Conservation (phyloP, 768 basidiomycete species). For the Suillus occidentalis region DNA sequence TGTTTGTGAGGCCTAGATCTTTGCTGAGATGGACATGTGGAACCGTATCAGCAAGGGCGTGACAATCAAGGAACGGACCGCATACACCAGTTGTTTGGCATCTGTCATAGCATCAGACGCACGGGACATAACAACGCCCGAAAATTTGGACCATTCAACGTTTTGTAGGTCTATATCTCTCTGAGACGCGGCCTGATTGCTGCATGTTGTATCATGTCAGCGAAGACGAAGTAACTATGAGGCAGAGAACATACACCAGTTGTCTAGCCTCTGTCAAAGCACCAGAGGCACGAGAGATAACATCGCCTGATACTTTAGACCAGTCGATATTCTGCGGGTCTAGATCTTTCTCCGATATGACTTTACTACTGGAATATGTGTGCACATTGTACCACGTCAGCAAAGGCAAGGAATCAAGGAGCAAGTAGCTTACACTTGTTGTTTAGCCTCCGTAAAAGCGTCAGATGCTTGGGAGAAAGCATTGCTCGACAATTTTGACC, state of each 20-base stretch:
- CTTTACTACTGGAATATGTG: not conserved
- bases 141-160: not conserved
- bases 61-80: too few species aligned
- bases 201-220: not conserved
- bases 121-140: not conserved
- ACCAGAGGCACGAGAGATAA: not conserved
- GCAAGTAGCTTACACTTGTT: not conserved
- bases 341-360: not conserved
- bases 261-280: not conserved
- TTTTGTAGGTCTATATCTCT: not conserved
- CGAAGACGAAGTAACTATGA: not conserved
- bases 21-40: not conserved
- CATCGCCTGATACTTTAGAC: not conserved
- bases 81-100: not conserved
- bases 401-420: not conserved
- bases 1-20: not conserved
- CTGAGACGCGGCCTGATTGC: not conserved
- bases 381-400: not conserved
- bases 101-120: not conserved
- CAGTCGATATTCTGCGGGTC: not conserved
- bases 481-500: not conserved
- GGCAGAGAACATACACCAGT: not conserved
- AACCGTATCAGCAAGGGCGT: too few species aligned
- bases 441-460: not conserved
- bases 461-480: not conserved